Percentiles rank a stretch among this genome's conserved stretches.
phyloP scores from a whole-genome alignment of 1,139 yeast species.

The Geotrichum siamense region DNA sequence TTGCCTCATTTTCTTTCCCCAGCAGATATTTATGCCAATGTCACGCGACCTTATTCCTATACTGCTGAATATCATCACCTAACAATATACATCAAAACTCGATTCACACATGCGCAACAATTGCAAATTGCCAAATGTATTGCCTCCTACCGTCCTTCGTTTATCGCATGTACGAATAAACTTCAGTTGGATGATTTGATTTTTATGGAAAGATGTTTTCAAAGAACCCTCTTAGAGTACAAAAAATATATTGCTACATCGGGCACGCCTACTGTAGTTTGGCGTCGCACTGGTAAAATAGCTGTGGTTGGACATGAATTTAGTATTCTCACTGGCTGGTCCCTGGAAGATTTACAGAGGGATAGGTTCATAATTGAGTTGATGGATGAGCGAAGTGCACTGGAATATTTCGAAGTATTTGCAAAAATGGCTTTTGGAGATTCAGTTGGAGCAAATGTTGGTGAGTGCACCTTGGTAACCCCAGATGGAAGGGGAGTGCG shows the following conservation, averaged over 20 bases:
- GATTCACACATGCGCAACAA: conserved; percentile 65
- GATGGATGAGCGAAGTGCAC: conserved; percentile 78
- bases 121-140: conserved; percentile 81
- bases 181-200: conserved; percentile 84
- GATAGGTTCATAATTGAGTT: conserved; percentile 75
- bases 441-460: conserved; percentile 74
- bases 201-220: conserved; percentile 95
- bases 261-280: conserved; percentile 91
- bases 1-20: conserved; percentile 39
- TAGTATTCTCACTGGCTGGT: conserved; percentile 86
- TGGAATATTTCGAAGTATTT: conserved; percentile 81
- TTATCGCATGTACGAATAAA: conserved; percentile 86
- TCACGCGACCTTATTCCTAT: conserved; percentile 71
- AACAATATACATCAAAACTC: conserved; percentile 59
- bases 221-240: conserved; percentile 80
- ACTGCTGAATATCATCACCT: conserved; percentile 86
- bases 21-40: conserved; percentile 70
- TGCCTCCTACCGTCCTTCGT: conserved; percentile 85
- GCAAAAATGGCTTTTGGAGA: conserved; percentile 87
- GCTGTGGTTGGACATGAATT: conserved; percentile 93
- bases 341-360: conserved; percentile 52
- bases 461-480: conserved; percentile 68
- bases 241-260: conserved; percentile 75
- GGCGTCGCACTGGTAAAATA: conserved; percentile 94
- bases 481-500: conserved; percentile 44